Percentiles rank a stretch among this genome's conserved stretches.
These are phyloP conservation scores for Volvox reticuliferus DNA, from an alignment of 139 green algal genomes.

Conservation along the genomic window DNA sequence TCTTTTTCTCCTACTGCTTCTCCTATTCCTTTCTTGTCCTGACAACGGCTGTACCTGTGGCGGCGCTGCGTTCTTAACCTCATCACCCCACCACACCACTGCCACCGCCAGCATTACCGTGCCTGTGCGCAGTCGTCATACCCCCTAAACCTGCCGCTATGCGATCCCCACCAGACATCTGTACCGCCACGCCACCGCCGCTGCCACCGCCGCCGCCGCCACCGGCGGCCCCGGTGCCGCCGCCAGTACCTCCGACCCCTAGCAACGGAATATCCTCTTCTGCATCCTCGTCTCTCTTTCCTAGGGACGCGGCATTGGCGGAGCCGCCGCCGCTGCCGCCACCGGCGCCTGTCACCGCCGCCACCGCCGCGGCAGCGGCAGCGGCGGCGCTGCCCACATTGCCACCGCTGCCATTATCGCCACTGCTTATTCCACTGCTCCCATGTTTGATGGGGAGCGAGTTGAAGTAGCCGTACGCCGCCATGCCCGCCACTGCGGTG, in stretches of 20 bases:
- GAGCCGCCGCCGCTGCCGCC: neutral
- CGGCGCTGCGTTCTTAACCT: neutral
- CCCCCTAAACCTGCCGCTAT: neutral
- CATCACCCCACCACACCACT: neutral
- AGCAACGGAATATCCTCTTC: neutral
- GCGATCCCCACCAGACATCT: neutral
- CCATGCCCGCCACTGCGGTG: conserved; percentile 86
- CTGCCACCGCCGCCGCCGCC: neutral
- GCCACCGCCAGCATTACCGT: neutral
- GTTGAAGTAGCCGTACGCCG: conserved; percentile 78
- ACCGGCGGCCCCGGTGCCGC: neutral
- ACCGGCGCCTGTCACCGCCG: neutral
- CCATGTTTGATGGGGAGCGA: conserved; percentile 5
- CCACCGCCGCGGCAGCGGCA: neutral
- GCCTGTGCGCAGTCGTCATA: neutral
- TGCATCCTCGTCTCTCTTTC: neutral
- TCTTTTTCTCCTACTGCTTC: too few species aligned
- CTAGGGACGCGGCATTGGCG: neutral
- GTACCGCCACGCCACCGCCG: neutral
- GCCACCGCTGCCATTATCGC: neutral
- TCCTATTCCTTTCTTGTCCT: too few species aligned
- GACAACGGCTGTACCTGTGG: too few species aligned
- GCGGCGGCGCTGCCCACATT: neutral
- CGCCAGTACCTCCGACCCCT: neutral
- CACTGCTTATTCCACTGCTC: neutral